These are phyloP conservation scores for Cairneyella variabilis DNA, from an alignment of 495 filamentous ascomycete genomes.

Conservation along the genomic window DNA sequence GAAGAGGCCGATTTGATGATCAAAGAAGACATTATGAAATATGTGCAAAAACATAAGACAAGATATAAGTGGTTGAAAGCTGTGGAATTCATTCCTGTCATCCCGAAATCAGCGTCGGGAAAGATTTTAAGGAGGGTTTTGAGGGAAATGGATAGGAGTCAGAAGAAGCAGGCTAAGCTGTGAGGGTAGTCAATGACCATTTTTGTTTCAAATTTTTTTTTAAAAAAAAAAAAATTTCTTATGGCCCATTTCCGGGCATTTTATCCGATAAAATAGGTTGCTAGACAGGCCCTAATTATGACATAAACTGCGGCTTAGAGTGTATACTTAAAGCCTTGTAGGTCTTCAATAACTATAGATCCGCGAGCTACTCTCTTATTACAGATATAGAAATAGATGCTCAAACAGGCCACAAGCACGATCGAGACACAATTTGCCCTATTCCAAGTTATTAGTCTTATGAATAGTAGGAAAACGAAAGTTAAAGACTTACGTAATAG, in stretches of 20 bases:
- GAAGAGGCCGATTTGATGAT: constrained; percentile 70
- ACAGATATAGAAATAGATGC: neutral
- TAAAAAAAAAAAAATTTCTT: too few species aligned
- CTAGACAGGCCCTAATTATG: too few species aligned
- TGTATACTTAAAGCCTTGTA: neutral
- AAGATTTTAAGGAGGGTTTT: constrained; percentile 1
- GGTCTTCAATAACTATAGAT: neutral
- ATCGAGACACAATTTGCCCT: neutral
- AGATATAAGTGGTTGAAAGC: constrained; percentile 80
- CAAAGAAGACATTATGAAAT: constrained; percentile 69
- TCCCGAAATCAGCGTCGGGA: neutral
- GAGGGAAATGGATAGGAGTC: neutral
- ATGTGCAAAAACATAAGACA: constrained; percentile 77
- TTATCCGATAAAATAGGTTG: too few species aligned
- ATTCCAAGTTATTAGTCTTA: neutral
- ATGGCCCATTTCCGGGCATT: too few species aligned
- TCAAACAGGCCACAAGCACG: neutral
- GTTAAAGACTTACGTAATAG: too few species aligned
- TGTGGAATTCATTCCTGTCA: neutral
- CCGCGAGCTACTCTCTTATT: neutral
- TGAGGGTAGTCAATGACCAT: too few species aligned
- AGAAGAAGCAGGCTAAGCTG: neutral
- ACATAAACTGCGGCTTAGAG: too few species aligned
- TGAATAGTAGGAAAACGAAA: neutral
- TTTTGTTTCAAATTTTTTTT: too few species aligned